Evolutionary conservation across 768 basidiomycete genomes (phyloP).

Genomic region (Lentinula guzmanii): DNA sequence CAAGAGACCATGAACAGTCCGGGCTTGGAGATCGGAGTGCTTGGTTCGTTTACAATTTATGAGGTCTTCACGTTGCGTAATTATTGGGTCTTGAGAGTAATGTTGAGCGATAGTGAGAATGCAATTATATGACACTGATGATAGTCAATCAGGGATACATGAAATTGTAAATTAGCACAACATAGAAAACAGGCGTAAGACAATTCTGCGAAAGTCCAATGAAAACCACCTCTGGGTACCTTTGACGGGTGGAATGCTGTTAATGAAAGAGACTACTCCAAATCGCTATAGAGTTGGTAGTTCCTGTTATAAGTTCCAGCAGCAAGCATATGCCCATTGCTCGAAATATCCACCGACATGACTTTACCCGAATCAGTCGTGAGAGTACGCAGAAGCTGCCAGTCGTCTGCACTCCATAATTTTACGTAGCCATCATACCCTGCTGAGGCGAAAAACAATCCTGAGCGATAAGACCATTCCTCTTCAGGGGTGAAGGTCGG

Average conservation of each 20-base stretch:
- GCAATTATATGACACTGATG: not conserved
- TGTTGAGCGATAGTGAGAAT: no score
- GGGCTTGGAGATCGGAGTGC: slow-evolving; percentile 22
- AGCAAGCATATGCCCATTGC: slow-evolving; percentile 77
- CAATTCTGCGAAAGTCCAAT: not conserved
- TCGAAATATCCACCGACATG: slow-evolving; percentile 92
- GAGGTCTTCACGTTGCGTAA: not conserved
- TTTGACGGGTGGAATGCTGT: no score
- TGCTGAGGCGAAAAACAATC: slow-evolving; percentile 87
- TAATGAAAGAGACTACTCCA: slow-evolving; percentile 13
- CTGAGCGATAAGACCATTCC: slow-evolving; percentile 79
- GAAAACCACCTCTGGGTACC: slow-evolving; percentile 22
- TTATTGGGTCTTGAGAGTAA: no score
- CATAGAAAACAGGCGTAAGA: not conserved
- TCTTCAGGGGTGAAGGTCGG: slow-evolving; percentile 35
- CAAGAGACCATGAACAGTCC: slow-evolving; percentile 14
- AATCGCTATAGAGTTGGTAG: slow-evolving; percentile 72
- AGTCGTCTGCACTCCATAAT: slow-evolving; percentile 97
- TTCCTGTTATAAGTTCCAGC: slow-evolving; percentile 91
- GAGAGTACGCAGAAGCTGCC: slow-evolving; percentile 85
- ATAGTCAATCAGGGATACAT: not conserved
- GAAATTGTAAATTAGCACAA: not conserved
- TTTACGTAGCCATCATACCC: slow-evolving; percentile 96
- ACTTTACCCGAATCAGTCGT: slow-evolving; percentile 97
- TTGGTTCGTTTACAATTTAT: slow-evolving; percentile 25